Conservation (phyloP, 495 filamentous ascomycete species). For the Evernia prunastri region DNA sequence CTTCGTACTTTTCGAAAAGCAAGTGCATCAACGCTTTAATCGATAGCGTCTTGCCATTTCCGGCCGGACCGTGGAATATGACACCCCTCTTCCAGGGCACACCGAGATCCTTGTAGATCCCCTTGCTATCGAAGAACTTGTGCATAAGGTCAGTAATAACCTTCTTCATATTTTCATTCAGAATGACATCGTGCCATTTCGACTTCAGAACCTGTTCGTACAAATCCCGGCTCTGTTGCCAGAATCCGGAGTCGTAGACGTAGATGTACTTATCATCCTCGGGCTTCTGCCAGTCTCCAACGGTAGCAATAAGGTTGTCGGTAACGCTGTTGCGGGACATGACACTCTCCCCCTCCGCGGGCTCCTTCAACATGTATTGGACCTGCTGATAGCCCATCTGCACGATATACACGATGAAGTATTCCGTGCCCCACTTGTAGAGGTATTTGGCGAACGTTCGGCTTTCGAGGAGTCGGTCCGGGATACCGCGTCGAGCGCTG, state of each 20-base stretch:
- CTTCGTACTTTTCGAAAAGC: slow-evolving; percentile 34
- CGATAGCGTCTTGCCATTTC: slow-evolving; percentile 64
- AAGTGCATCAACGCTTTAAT: slow-evolving; percentile 63
- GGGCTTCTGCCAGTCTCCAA: slow-evolving; percentile 34
- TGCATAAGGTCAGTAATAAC: slow-evolving; percentile 33
- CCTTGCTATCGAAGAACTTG: slow-evolving; percentile 42
- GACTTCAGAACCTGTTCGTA: slow-evolving; percentile 35
- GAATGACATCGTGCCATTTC: slow-evolving; percentile 40
- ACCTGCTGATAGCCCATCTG: slow-evolving; percentile 18
- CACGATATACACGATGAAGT: slow-evolving; percentile 40
- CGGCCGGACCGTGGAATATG: slow-evolving; percentile 45
- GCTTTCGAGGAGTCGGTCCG: slow-evolving; percentile 31
- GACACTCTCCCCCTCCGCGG: slow-evolving; percentile 30
- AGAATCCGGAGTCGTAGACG: slow-evolving; percentile 34
- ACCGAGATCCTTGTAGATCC: slow-evolving; percentile 38
- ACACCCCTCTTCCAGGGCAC: slow-evolving; percentile 44
- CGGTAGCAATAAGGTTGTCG: slow-evolving; percentile 33
- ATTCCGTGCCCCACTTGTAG: slow-evolving; percentile 35
- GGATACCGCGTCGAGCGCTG: slow-evolving; percentile 24
- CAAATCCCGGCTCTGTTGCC: slow-evolving; percentile 14
- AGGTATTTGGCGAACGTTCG: slow-evolving; percentile 37
- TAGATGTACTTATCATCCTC: slow-evolving; percentile 34
- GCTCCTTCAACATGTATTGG: slow-evolving; percentile 42
- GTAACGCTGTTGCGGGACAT: slow-evolving; percentile 31
- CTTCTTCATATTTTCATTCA: slow-evolving; percentile 41